Conservation (phyloP, 148 eudicot species). For the Cornus kousa region DNA sequence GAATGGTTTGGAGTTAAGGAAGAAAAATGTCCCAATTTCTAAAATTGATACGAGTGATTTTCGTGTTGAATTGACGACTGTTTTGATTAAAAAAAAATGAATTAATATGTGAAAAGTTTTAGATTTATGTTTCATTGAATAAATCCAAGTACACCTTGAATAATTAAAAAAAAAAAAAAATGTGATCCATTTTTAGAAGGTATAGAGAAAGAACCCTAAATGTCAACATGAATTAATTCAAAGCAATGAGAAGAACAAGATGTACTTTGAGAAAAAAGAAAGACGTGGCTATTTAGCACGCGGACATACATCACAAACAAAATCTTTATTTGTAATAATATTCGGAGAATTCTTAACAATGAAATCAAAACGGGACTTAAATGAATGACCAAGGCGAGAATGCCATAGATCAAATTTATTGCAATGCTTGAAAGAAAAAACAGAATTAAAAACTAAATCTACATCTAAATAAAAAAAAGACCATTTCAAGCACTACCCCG, state of each 20-base stretch:
- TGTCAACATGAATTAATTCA: constrained; percentile 9
- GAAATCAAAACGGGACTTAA: constrained; percentile 6
- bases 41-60: constrained; percentile 1
- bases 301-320: constrained; percentile 8
- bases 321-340: not conserved
- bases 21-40: not conserved
- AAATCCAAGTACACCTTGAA: no score
- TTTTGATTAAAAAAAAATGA: constrained; percentile 13
- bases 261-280: constrained; percentile 4
- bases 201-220: constrained; percentile 8
- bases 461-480: constrained; percentile 6
- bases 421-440: not conserved
- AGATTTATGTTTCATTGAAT: no score
- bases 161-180: no score
- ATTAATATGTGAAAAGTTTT: constrained; percentile 5
- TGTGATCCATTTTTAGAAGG: constrained; percentile 7
- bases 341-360: not conserved
- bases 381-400: not conserved
- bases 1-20: not conserved
- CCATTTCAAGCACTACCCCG: constrained; percentile 7
- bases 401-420: constrained; percentile 7
- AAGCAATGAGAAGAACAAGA: constrained; percentile 6
- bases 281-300: constrained; percentile 2
- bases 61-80: constrained; percentile 9
- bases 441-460: not conserved